Evolutionary conservation across 164 flowering plant genomes (phyloP), one percentile per base, ranked within the genome.

Genomic region (Vitis riparia): DNA sequence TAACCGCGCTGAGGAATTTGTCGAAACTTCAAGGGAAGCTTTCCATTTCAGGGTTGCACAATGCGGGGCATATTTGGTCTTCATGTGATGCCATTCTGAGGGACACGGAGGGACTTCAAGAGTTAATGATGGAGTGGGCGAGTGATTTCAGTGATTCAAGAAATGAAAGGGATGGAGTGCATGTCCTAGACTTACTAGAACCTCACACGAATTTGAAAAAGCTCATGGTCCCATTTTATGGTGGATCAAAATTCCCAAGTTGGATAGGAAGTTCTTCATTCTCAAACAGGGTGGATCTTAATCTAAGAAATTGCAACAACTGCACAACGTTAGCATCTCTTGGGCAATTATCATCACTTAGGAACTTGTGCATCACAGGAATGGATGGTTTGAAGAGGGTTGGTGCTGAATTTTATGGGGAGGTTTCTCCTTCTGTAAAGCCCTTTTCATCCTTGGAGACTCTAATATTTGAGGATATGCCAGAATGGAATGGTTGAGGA

Each of bases 171-270:
- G 44, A 32, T 32, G 44, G 3, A 32, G 0, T 32, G 44, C 44
- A 32, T 5, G 27, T 70, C 12, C 63, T 80, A 12, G 15, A 49
- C 10, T 9, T 63, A 16, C 78, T 80, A n/a, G 15, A 76, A 13
- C 83, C 86, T 14, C 73, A 76, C 30, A 1, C 3, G 56, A 65
- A 67, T 63, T 29, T 80, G 14, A 67, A 73, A 37, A 68, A 17
- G 11, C 48, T 82, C 23, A 14, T 4, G 2, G 32, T 82, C 15
- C 14, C 37, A 3, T 66, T 51, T 0, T 82, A 73, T 50, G 32
- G 49, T 3, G 86, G 83, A 12, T 8, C 12, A 8, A 19, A 1
- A 1, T 71, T 77, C 27, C 83, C 83, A 23, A 19, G 23, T 19
- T 80, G 83, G 86, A 27, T 61, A 6, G 17, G 47, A 29, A 2